Percentiles rank a stretch among this genome's conserved stretches.
Conservation (phyloP, 1,139 yeast species). For the Saccharomyces hybrid region DNA sequence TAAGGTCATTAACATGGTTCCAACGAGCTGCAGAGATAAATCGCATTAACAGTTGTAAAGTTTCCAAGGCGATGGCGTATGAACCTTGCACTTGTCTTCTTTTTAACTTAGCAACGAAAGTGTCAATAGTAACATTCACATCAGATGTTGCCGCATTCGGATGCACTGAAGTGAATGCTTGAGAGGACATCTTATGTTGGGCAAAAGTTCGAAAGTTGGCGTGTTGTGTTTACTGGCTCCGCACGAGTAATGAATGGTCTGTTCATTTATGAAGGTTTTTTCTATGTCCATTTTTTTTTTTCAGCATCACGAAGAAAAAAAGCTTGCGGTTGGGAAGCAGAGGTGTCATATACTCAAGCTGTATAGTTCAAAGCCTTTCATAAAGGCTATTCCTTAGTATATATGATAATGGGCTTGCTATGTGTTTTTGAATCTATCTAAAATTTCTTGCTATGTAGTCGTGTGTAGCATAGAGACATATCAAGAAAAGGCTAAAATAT, state of each 20-base stretch:
- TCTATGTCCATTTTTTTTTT: background rate
- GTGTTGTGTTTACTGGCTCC: background rate
- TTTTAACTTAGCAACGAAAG: conserved; percentile 35
- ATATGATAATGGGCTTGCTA: background rate
- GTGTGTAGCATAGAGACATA: background rate
- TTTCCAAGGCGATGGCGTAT: conserved; percentile 72
- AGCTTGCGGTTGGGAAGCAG: background rate
- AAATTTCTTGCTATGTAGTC: background rate
- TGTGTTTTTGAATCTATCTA: background rate
- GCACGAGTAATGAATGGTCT: background rate
- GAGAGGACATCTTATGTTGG: background rate
- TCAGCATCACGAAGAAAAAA: background rate
- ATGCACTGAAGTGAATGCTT: conserved; percentile 8
- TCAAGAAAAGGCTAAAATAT: background rate
- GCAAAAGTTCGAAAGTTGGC: background rate
- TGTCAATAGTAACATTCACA: conserved; percentile 34
- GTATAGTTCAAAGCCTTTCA: background rate
- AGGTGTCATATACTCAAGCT: background rate
- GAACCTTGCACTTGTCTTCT: conserved; percentile 38
- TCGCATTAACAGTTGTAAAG: conserved; percentile 80
- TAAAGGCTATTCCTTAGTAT: background rate
- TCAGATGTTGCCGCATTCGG: conserved; percentile 12
- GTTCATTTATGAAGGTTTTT: background rate
- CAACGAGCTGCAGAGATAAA: conserved; percentile 88
- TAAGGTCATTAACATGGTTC: conserved; percentile 67